Evolutionary conservation across 1,284 basidiomycete genomes (phyloP), one percentile per base, ranked within the genome.

Genomic region (Apiotrichum veenhuisii): DNA sequence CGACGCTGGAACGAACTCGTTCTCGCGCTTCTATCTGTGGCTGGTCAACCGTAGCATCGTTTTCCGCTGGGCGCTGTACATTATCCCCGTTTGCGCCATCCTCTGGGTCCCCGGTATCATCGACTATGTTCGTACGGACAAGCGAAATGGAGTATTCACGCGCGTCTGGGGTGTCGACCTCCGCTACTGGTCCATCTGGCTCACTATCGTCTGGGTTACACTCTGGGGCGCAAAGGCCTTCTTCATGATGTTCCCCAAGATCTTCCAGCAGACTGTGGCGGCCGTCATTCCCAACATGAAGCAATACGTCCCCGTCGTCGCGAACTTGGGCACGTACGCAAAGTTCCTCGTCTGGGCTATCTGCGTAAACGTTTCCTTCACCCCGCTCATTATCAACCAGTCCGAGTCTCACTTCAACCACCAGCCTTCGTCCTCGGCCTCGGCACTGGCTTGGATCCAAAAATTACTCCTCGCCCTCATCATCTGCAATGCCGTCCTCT

Each of bases 171-270:
- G 57, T 40, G 71, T 65, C 64, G 68, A 62, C 50, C 63, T 72
- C 33, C 65, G 89, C 12, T 93, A 85, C 84, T 95, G 91, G 91
- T 90, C 88, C 54, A 85, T 91, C 58, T 94, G 89, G 89, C 78
- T 92, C 41, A 84, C 81, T 40, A 82, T 91, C 40, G 78, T 84
- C 30, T 93, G 90, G 90, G 82, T 68, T 80, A 88, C 89, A 22
- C 94, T 90, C 88, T 95, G 91, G 91, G 83, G 77, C 40, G 80
- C 85, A 8, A 81, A 88, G 42, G 87, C 88, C 5, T 75, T 78
- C 34, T 81, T 87, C 81, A 86, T 77, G 67, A 72, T 86, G 25
- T 64, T 87, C 12, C 87, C 88, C 3, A 61, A 64, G 3, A 66
- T 88, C 52, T 81, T 83, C 58, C 81, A 83, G 49, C 73, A 81